Evolutionary conservation across 768 basidiomycete species (phyloP), one percentile per base, ranked within the genome.

Genomic region (Tricholoma saponaceum): DNA sequence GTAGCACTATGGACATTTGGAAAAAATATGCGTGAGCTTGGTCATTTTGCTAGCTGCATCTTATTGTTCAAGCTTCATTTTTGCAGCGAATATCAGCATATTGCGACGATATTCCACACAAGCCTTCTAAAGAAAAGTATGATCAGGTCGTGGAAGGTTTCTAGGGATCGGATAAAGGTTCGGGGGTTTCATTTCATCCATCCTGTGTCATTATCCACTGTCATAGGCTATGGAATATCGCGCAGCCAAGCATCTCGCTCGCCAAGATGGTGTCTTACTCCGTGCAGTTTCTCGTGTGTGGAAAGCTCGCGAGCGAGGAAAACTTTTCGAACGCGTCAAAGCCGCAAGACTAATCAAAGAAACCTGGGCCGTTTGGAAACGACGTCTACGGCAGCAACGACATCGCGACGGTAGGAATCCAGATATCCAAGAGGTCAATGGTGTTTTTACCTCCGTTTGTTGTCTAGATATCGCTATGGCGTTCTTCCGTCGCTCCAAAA

Each of bases 261-360:
- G 84, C 44, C 85, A 83, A 64, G 83, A 89, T 55, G 75, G 74
- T 54, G 72, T 85, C 13, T 75, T 88, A 20, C 58, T 89, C 28
- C 79, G 80, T 46, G 87, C 84, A 26, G 72, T 86, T 47, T 70
- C 78, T 63, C 76, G 83, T 49, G 79, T 89, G 3, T 87, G 88
- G 87, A 86, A 80, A 62, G 84, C 88, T 20, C 81, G 80, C 37
- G 86, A 87, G 63, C 80, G 84, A 8, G 85, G 84, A 28, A 74
- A 70, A 51, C 74, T 84, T 26, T 74, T 90, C 10, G 81, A 81
- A 56, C 77, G 80, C 47, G 81, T 85, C 33, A 79, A 74, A 53
- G 68, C 72, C 4, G 59, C 74, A 18, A 76, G 83, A 32, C 62
- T 84, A 7, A 53, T 81, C 46, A 80, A 77, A 61, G 69, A 69